Conservation (phyloP, 331 rosid genomes). For the Quercus tomentella region DNA sequence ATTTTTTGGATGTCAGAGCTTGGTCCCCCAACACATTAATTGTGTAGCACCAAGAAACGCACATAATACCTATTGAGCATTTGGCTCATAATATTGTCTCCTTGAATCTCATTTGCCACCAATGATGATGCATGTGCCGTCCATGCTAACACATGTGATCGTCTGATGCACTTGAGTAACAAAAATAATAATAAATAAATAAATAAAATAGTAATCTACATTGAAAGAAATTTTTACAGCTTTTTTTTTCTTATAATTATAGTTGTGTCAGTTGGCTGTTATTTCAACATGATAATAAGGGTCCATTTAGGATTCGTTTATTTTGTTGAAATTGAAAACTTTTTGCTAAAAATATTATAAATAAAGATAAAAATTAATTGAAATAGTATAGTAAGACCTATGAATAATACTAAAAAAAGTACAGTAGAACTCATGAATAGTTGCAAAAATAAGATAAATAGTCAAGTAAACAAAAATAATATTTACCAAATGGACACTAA, state of each 20-base stretch:
- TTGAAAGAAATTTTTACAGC: not conserved
- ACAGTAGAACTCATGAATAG: fast-evolving
- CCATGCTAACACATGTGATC: constrained; percentile 8
- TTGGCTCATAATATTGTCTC: not conserved
- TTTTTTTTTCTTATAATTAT: not conserved
- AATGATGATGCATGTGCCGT: constrained; percentile 24
- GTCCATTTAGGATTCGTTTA: fast-evolving
- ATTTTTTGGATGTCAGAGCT: not conserved
- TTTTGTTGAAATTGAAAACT: fast-evolving
- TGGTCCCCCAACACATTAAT: constrained; percentile 4
- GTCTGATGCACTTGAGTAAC: not conserved
- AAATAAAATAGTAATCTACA: not conserved
- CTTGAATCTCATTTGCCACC: constrained; percentile 20
- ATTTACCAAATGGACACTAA: fast-evolving
- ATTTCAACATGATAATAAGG: too few relatives aligned
- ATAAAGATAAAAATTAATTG: fast-evolving
- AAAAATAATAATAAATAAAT: not conserved
- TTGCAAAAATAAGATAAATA: too few relatives aligned
- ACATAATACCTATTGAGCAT: not conserved
- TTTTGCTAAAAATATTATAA: too few relatives aligned
- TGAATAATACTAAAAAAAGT: too few relatives aligned
- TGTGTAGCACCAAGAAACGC: not conserved
- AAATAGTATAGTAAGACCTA: fast-evolving
- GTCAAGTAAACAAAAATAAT: too few relatives aligned
- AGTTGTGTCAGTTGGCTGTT: too few relatives aligned